phyloP scores from a whole-genome alignment of 805 yeast species.

The Clavispora asparagi region DNA sequence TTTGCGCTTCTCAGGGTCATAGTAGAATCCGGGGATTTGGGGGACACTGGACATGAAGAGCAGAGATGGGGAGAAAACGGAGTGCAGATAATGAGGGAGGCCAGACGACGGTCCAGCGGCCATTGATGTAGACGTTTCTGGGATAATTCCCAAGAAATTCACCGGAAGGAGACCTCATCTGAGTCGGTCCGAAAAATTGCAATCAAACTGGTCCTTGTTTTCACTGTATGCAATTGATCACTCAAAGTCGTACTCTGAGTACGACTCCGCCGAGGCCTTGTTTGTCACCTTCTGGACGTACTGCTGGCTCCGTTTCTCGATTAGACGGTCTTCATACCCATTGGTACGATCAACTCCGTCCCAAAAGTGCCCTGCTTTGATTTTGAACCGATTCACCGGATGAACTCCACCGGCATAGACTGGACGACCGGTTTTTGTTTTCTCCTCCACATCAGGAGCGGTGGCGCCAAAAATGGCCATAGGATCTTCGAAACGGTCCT shows the following conservation, averaged over 20 bases:
- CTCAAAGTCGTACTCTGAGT: constrained; percentile 16
- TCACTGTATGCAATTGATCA: background rate
- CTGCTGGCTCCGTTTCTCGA: constrained; percentile 31
- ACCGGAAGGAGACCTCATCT: background rate
- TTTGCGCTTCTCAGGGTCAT: constrained; percentile 20
- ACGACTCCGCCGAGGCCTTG: constrained; percentile 10
- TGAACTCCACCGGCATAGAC: constrained; percentile 46
- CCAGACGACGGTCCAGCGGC: too few species aligned
- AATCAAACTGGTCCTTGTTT: background rate
- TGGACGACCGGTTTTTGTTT: constrained; percentile 41
- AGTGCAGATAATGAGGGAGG: background rate
- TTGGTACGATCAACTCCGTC: constrained; percentile 88
- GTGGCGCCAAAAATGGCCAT: constrained; percentile 38
- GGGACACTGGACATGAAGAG: constrained; percentile 4
- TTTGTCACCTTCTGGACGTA: constrained; percentile 9
- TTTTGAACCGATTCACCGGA: constrained; percentile 68
- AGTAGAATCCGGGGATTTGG: constrained; percentile 30
- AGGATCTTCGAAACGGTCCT: constrained; percentile 59
- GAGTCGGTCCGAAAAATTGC: too few species aligned
- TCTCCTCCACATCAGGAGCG: constrained; percentile 16
- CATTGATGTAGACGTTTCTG: too few species aligned
- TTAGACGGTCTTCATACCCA: constrained; percentile 72
- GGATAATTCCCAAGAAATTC: background rate
- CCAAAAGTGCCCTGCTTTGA: constrained; percentile 82
- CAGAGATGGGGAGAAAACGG: background rate